Evolutionary conservation across 805 yeast genomes (phyloP), one percentile per base, ranked within the genome.

Genomic region (Sugiyamaella boreocaroliniensis): DNA sequence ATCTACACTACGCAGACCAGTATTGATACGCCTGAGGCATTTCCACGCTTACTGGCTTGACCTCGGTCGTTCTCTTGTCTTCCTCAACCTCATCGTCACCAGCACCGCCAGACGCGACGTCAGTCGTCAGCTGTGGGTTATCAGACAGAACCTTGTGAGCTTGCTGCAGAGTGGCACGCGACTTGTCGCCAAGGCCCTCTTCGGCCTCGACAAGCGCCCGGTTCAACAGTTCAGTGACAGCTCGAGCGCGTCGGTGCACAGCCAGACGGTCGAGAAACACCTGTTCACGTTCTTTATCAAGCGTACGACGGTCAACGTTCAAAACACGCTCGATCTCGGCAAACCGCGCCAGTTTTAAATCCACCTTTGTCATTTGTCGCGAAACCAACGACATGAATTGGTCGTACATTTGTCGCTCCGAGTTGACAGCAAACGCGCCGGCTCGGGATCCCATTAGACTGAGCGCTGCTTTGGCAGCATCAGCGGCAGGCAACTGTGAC

Each of bases 401-500:
- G 52, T 76, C 72, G 47, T 80, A 67, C 62, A 65, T 64, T 82
- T 80, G 89, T 55, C 89, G 74, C 63, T 88, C 96, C 66, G 87
- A 95, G 63, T 80, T 82, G 4, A 82, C 80, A 5, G 92, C 87
- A 68, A 88, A 85, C 18, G 86, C 76, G 64, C 86, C 89, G 22
- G 93, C 77, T 55, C 93, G 78, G 1, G 89, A 83, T 2, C 93
- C 96, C 40, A 86, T 70, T 10, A 86, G 72, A 2, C 95, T 90
- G 53, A 90, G 72, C 0, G 93, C 83, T n/a, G 82, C 71, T 6
- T 80, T 72, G 0, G 86, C 80, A 1, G 86, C 86, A 52, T 83
- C 85, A 61, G 78, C 75, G 16, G 81, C 64, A 41, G 65, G 7
- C 37, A 32, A 9, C 12, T 32, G n/a, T 32, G 37, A 22, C 6